Evolutionary conservation across 768 basidiomycete species (phyloP).

Genomic region (Mycena maculata): DNA sequence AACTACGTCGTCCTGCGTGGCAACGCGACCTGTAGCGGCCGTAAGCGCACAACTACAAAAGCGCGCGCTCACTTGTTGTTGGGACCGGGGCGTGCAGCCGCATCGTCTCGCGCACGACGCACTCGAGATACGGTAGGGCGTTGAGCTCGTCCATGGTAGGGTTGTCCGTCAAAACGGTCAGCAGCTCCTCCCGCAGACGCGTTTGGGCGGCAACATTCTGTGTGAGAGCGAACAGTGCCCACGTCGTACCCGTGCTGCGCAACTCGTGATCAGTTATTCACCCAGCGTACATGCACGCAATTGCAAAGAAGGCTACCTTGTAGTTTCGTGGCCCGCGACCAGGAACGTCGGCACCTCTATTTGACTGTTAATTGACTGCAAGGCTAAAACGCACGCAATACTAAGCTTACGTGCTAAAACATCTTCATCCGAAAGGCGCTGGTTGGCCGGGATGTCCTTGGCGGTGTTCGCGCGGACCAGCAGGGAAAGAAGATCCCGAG

Average conservation of each 20-base stretch:
- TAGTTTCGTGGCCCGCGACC: conserved; percentile 69
- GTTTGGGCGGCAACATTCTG: conserved; percentile 54
- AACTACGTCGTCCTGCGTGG: conserved; percentile 52
- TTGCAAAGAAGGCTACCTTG: background rate
- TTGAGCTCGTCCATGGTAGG: conserved; percentile 68
- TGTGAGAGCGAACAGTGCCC: conserved; percentile 59
- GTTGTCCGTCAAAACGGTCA: conserved; percentile 49
- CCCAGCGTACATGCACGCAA: background rate
- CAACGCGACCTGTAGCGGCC: conserved; percentile 38
- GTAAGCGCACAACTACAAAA: background rate
- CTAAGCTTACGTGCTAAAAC: conserved; percentile 62
- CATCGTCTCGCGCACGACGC: conserved; percentile 58
- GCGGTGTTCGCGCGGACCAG: conserved; percentile 75
- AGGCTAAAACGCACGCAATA: background rate
- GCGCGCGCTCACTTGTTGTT: conserved; percentile 29
- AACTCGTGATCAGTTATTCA: background rate
- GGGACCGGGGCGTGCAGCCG: conserved; percentile 56
- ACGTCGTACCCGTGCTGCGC: conserved; percentile 49
- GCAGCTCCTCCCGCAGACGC: conserved; percentile 59
- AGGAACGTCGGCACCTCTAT: conserved; percentile 73
- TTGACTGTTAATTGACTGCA: background rate
- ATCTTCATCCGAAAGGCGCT: conserved; percentile 71
- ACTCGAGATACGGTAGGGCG: conserved; percentile 64
- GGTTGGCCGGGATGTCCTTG: conserved; percentile 64
- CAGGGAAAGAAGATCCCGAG: conserved; percentile 68